A percentile compares a stretch with the other conserved stretches of the same genome.
These are phyloP conservation scores for Diplodia scrobiculata DNA, from an alignment of 2,329 filamentous ascomycete genomes.

Conservation along the genomic window DNA sequence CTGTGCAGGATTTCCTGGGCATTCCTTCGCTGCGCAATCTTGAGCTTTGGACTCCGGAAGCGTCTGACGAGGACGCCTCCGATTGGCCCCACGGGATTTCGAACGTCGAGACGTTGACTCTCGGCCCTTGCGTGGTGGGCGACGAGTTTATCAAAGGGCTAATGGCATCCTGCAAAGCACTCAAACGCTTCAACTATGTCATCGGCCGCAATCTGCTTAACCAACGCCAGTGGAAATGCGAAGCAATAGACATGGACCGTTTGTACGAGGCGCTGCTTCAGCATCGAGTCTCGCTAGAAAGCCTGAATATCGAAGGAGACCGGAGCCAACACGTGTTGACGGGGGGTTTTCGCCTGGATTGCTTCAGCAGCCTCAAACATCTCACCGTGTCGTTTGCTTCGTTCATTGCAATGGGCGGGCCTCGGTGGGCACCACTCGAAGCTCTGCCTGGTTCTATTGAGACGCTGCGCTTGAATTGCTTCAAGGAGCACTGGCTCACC, in stretches of 20 bases:
- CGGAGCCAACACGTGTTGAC: slow-evolving; percentile 5
- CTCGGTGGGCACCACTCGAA: slow-evolving; percentile 4
- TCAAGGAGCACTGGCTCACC: slow-evolving; percentile 13
- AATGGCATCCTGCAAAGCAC: not conserved
- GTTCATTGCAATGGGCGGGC: slow-evolving; percentile 4
- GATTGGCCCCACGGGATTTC: slow-evolving; percentile 2
- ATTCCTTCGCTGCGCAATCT: slow-evolving; percentile 3
- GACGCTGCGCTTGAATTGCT: slow-evolving; percentile 4
- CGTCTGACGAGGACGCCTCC: slow-evolving; percentile 3
- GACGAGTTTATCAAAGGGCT: slow-evolving; percentile 17
- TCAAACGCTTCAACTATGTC: not conserved
- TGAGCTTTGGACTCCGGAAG: slow-evolving; percentile 18
- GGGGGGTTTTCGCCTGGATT: not conserved
- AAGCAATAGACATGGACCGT: slow-evolving; percentile 14
- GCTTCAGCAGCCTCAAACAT: not conserved
- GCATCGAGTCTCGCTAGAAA: not conserved
- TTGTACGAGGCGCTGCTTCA: slow-evolving; percentile 1
- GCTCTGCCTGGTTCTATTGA: not conserved
- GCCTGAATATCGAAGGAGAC: not conserved
- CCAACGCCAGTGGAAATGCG: slow-evolving; percentile 9
- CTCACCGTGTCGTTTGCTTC: not conserved
- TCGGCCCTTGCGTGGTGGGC: slow-evolving; percentile 5
- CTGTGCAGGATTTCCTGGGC: slow-evolving; percentile 11
- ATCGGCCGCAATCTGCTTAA: slow-evolving; percentile 14
- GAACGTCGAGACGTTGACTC: not conserved